A percentile compares a stretch with the other conserved stretches of the same genome.
Conservation (phyloP, 495 filamentous ascomycete species). For the Coniosporium apollinis region DNA sequence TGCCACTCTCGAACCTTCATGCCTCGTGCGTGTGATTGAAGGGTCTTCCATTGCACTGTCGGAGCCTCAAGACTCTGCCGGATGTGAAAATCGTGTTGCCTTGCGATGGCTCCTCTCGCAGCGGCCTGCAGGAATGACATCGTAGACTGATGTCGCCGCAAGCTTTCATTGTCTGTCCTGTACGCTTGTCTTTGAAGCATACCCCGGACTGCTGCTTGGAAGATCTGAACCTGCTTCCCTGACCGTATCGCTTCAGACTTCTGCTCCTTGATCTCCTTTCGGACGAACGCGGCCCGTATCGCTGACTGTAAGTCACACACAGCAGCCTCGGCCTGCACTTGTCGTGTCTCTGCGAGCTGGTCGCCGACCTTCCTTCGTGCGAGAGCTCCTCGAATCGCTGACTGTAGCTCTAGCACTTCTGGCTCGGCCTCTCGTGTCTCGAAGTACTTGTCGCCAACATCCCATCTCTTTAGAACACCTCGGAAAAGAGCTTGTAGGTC, state of each 20-base stretch:
- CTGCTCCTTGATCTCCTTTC: conserved; percentile 30
- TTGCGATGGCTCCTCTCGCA: conserved; percentile 7
- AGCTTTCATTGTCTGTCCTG: conserved; percentile 5
- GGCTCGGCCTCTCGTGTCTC: conserved; percentile 25
- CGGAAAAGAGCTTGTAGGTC: conserved; percentile 34
- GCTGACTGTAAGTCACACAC: conserved; percentile 54
- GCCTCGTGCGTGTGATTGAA: conserved; percentile 11
- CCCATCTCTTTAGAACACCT: conserved; percentile 21
- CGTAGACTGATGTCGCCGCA: conserved; percentile 5
- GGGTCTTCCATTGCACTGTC: neutral
- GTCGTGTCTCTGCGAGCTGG: conserved; percentile 17
- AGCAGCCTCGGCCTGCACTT: conserved; percentile 28
- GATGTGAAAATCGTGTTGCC: conserved; percentile 5
- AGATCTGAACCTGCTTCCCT: conserved; percentile 33
- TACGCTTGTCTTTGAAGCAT: conserved; percentile 12
- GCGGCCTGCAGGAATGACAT: conserved; percentile 10
- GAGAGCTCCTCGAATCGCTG: conserved; percentile 24
- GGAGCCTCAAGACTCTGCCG: neutral
- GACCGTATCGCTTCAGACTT: conserved; percentile 30
- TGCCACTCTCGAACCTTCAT: conserved; percentile 7
- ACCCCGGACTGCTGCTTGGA: conserved; percentile 48
- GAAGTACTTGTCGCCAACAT: conserved; percentile 21
- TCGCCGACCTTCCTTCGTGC: conserved; percentile 19
- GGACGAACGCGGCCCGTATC: conserved; percentile 41
- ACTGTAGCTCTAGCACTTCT: conserved; percentile 44